Base-by-base conservation (phyloP, 768 basidiomycete species). In the Holtermanniella nyarrowii region DNA sequence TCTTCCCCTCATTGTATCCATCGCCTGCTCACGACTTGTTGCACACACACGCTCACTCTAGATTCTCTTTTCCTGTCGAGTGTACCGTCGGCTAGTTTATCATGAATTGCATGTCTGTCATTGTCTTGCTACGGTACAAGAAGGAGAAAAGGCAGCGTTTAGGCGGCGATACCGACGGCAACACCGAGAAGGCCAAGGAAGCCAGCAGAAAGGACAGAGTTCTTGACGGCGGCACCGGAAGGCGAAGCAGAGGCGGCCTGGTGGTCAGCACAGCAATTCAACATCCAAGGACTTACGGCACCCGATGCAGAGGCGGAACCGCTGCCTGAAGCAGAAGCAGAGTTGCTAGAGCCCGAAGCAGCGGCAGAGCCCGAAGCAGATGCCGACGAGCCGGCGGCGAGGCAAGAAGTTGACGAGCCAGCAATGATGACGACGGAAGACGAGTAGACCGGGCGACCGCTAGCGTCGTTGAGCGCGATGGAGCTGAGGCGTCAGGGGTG, bases 331-430 rank as follows among this genome's bases (percentile, higher is more conserved):
- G 44, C 44, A n/a, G 44, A 45, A 11, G 44, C 44, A 21, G 44
- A 20, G 7, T n/a, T 14, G 24, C 21, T 23, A 13, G 44, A 45
- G 3, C 18, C n/a, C n/a, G 22, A 43, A n/a, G 22, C 37, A 11
- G 37, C 44, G 22, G 44, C 44, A 24, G 44, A 20, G 22, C 13
- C 11, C 3, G 44, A 45, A 20, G 44, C 44, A 45, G 44, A 13
- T 7, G 44, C 44, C 16, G 31, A 37, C 31, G 31, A 37, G 10
- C 10, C 7, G 31, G 10, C 16, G 31, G 7, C 16, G 31, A 68
- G 37, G 55, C 71, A 70, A 11, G 48, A 47, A 22, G 59, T 64
- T 40, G 46, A 48, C 11, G 63, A 52, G 24, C 71, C 69, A 7
- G 58, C 26, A 42, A 61, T 57, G 55, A 72, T 55, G n/a, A 62